A percentile compares a stretch with the other conserved stretches of the same genome.
phyloP scores from a whole-genome alignment of 371 early-diverging fungal species.

The Polyrhizophydium stewartii region DNA sequence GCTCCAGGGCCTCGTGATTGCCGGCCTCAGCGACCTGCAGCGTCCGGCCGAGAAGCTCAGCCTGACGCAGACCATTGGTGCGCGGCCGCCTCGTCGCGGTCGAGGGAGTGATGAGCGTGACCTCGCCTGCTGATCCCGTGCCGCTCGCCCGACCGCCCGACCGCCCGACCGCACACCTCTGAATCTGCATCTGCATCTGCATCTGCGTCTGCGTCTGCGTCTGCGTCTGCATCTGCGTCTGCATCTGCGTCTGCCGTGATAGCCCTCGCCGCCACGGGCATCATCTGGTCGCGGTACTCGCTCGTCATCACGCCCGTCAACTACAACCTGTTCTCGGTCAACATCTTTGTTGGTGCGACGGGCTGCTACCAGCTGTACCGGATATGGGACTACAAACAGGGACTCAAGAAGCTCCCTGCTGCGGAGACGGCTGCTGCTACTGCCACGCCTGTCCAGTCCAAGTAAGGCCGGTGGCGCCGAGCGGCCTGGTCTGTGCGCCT shows the following conservation, averaged over 20 bases:
- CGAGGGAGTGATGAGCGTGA: too few species aligned
- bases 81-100: too few species aligned
- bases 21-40: conserved; percentile 85
- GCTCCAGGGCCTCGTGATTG: conserved; percentile 81
- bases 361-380: conserved; percentile 80
- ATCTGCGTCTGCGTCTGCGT: too few species aligned
- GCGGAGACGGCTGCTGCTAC: too few species aligned
- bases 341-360: conserved; percentile 88
- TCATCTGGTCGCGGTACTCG: conserved; percentile 96
- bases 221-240: too few species aligned
- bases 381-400: conserved; percentile 70
- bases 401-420: too few species aligned
- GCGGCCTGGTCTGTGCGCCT: too few species aligned
- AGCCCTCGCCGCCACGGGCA: conserved; percentile 89
- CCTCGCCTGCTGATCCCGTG: too few species aligned
- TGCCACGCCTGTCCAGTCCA: too few species aligned
- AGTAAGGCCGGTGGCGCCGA: too few species aligned
- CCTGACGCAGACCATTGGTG: conserved; percentile 71
- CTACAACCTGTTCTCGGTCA: conserved; percentile 83
- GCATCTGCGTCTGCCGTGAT: too few species aligned
- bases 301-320: conserved; percentile 90
- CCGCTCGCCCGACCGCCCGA: too few species aligned
- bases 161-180: not conserved
- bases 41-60: conserved; percentile 91
- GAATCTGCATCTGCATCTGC: not conserved